Conservation (phyloP, 495 filamentous ascomycete species). For the Aspergillus leporis region DNA sequence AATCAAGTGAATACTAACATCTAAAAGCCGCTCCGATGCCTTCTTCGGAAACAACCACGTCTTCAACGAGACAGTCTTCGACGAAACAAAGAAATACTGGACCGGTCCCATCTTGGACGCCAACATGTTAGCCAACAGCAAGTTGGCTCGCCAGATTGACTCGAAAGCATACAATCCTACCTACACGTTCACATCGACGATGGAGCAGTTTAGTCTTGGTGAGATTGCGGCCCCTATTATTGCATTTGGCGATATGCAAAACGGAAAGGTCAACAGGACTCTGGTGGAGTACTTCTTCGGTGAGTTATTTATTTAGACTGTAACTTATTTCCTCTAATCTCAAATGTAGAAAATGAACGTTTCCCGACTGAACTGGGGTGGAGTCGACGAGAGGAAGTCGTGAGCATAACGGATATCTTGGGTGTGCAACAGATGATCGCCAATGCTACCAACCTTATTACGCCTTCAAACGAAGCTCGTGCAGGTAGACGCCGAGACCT, state of each 20-base stretch:
- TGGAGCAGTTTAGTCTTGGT: slow-evolving; percentile 41
- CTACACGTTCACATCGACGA: slow-evolving; percentile 34
- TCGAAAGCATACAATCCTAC: slow-evolving; percentile 47
- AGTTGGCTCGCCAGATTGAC: slow-evolving; percentile 42
- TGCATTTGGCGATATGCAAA: slow-evolving; percentile 40
- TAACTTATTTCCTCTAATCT: not conserved
- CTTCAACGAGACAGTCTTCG: slow-evolving; percentile 50
- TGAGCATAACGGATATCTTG: slow-evolving; percentile 18
- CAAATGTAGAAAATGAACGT: slow-evolving; percentile 44
- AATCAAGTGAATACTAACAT: not conserved
- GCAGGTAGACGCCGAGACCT: slow-evolving; percentile 8
- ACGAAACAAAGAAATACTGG: slow-evolving; percentile 45
- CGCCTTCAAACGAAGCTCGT: not conserved
- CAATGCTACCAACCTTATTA: slow-evolving; percentile 18
- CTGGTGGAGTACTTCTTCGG: slow-evolving; percentile 50
- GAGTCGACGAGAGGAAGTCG: slow-evolving; percentile 13
- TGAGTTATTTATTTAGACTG: slow-evolving; percentile 21
- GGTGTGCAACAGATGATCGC: slow-evolving; percentile 18
- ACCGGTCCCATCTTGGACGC: slow-evolving; percentile 36
- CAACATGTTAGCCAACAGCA: slow-evolving; percentile 43
- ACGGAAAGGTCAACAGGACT: slow-evolving; percentile 34
- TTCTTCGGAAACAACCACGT: slow-evolving; percentile 41
- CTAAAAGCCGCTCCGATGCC: slow-evolving; percentile 41
- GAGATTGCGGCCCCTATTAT: slow-evolving; percentile 48
- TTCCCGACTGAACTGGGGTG: slow-evolving; percentile 49